Evolutionary conservation across 2,329 filamentous ascomycete species (phyloP), one percentile per base, ranked within the genome.

Genomic region (Cladosporium sp.): DNA sequence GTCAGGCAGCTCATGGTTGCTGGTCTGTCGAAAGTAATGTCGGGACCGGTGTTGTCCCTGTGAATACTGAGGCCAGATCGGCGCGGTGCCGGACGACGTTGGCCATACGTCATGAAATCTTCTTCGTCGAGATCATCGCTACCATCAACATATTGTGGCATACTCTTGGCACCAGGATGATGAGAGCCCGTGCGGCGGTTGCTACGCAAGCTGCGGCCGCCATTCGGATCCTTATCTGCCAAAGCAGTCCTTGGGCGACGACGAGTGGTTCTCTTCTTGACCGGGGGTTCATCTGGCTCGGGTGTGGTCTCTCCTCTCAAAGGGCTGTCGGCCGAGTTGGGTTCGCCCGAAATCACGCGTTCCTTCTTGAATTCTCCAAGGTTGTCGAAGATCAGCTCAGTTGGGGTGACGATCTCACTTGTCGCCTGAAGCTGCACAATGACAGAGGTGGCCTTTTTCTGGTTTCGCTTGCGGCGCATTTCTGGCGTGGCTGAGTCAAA

Each of bases 401-500:
- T 83, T 8, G 86, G 82, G 59, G 84, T 81, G 36, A 91, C 84
- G 2, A 80, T 78, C 63, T 81, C 78, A 0, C 89, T 91, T 17
- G 83, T 84, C 55, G 80, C 72, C 65, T 86, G 81, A 73, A 93
- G 85, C 60, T 83, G 82, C 58, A 83, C 78, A 20, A 91, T 75
- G n/a, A 90, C 85, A 1, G 84, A 86, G n/a, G 78, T 80, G 56
- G 87, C 84, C 72, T 93, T 93, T 66, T 88, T 85, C 73, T 93
- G 89, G 69, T 92, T 92, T 54, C 89, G 81, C 75, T 85, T 89
- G 47, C 86, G 82, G 66, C 85, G 87, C 80, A 89, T 88, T 61
- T 88, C 84, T 15, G 85, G 82, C 4, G 87, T 89, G 4, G 89
- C 89, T 55, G 89, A 85, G 72, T 93, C 89, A 69, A 92, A 92